Conservation (phyloP, 306 rosid species). For the Lagenaria siceraria region DNA sequence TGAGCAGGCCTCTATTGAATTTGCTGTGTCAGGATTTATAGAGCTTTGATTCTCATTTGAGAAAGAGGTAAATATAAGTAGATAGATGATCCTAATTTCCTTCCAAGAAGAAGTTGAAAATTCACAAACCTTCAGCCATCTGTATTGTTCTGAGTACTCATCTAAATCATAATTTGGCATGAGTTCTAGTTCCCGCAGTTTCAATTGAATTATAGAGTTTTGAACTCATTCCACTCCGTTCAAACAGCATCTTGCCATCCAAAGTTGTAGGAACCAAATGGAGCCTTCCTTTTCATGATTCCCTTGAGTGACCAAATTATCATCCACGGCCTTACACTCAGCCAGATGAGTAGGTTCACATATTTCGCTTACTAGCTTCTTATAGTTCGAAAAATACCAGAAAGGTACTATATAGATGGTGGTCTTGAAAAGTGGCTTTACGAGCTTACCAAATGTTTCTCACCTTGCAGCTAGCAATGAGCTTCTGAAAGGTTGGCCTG, state of each 20-base stretch:
- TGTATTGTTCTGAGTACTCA: slow-evolving; percentile 55
- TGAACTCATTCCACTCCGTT: slow-evolving; percentile 65
- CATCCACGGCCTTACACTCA: slow-evolving; percentile 78
- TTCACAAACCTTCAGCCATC: slow-evolving; percentile 66
- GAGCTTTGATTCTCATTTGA: not conserved
- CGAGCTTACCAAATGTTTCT: slow-evolving; percentile 73
- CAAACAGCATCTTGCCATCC: slow-evolving; percentile 71
- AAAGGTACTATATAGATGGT: no score
- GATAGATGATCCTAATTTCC: not conserved
- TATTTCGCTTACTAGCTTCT: not conserved
- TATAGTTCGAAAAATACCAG: not conserved
- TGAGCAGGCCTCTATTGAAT: not conserved
- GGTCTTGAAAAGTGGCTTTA: slow-evolving; percentile 43
- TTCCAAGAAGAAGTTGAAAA: not conserved
- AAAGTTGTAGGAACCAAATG: slow-evolving; percentile 52
- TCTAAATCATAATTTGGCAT: slow-evolving; percentile 59
- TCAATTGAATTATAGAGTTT: slow-evolving; percentile 78
- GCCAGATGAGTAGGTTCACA: not conserved
- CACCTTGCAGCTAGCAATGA: slow-evolving; percentile 56
- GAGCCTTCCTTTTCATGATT: slow-evolving; percentile 54
- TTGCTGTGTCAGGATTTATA: not conserved
- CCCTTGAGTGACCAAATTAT: slow-evolving; percentile 59
- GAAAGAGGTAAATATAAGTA: not conserved
- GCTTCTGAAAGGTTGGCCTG: slow-evolving; percentile 75
- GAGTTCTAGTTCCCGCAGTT: slow-evolving; percentile 35